A percentile compares a stretch with the other conserved stretches of the same genome.
phyloP scores from a whole-genome alignment of 441 rosid species.

The Adansonia madagascariensis region DNA sequence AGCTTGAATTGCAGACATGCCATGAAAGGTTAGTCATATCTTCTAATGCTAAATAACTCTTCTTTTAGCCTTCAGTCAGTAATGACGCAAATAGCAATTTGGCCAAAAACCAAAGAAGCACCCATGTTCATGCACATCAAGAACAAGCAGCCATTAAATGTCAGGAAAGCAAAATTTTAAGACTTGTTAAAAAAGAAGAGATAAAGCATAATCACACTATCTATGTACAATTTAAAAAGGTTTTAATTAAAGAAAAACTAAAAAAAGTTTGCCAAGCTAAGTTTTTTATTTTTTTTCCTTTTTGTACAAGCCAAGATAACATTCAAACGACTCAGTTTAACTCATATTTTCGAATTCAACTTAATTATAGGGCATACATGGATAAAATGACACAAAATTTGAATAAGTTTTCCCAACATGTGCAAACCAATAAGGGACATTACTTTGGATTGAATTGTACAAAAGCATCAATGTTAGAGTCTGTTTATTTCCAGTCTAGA shows the following conservation, averaged over 20 bases:
- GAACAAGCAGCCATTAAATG: not conserved
- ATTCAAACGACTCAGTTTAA: not conserved
- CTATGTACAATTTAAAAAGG: not conserved
- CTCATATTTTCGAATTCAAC: not conserved
- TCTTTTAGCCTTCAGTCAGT: not conserved
- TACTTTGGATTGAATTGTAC: too few relatives aligned
- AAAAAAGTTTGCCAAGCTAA: not conserved
- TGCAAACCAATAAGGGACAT: too few relatives aligned
- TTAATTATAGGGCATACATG: not conserved
- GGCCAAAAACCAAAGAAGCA: too few relatives aligned
- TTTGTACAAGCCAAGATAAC: not conserved
- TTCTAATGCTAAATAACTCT: not conserved
- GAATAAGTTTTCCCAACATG: too few relatives aligned
- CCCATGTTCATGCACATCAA: not conserved
- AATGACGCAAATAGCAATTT: not conserved
- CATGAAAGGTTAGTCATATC: not conserved
- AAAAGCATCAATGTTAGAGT: too few relatives aligned
- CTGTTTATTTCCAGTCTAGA: too few relatives aligned
- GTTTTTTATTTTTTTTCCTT: not conserved
- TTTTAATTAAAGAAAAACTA: not conserved
- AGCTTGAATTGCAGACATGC: conserved; percentile 2
- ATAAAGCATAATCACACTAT: not conserved
- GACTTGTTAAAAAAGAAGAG: not conserved
- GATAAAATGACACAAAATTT: too few relatives aligned
- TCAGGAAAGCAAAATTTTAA: not conserved